Conservation (phyloP, 2,329 filamentous ascomycete species). For the Fulvia fulva region DNA sequence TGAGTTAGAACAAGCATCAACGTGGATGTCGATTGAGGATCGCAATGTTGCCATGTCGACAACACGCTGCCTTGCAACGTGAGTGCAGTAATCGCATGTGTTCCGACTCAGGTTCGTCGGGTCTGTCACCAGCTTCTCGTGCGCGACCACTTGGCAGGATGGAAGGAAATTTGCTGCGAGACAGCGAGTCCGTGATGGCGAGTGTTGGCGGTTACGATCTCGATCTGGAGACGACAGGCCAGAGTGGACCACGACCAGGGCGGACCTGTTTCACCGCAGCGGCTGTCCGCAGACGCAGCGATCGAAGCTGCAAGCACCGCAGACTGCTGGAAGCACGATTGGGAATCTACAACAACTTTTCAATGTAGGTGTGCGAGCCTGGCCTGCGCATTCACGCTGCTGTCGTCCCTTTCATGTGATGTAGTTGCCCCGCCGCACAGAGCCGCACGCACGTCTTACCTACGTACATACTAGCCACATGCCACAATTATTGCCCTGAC, state of each 20-base stretch:
- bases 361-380: neutral
- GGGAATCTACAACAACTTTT: neutral
- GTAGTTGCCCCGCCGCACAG: neutral
- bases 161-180: neutral
- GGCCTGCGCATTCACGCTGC: neutral
- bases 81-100: neutral
- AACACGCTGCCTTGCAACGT: neutral
- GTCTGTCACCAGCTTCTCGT: neutral
- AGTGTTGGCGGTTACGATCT: neutral
- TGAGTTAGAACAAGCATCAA: neutral
- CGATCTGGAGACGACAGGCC: conserved; percentile 1
- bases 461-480: too few species aligned
- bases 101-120: neutral
- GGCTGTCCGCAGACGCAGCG: conserved; percentile 1
- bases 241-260: neutral
- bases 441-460: too few species aligned
- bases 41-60: conserved; percentile 1
- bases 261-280: conserved; percentile 2
- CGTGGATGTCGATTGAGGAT: conserved; percentile 2
- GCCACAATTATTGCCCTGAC: neutral
- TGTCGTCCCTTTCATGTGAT: neutral
- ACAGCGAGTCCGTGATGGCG: neutral
- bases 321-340: neutral
- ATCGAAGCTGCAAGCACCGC: neutral
- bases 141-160: neutral